These are phyloP conservation scores for Trifolium dubium DNA, from an alignment of 306 rosid species.

Conservation along the genomic window DNA sequence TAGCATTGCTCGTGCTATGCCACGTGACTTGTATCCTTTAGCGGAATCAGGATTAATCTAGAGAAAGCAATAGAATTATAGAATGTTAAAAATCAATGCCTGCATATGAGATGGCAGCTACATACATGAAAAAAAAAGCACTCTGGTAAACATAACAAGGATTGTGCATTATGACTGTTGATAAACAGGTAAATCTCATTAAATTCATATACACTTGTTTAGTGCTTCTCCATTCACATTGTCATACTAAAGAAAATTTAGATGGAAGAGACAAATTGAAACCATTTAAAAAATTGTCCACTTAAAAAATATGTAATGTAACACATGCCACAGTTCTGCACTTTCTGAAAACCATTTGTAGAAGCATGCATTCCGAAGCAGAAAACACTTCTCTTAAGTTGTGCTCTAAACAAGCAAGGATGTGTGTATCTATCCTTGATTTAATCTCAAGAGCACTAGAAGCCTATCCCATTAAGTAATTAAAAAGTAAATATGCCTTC, in stretches of 20 bases:
- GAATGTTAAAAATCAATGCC: constrained; percentile 21
- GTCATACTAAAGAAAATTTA: constrained; percentile 12
- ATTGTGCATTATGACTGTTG: background rate
- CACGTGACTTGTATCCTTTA: constrained; percentile 90
- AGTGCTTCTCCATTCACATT: constrained; percentile 1
- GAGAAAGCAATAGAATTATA: constrained; percentile 9
- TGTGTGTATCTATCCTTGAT: background rate
- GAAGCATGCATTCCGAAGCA: constrained; percentile 3
- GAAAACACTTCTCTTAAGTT: background rate
- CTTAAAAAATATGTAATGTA: background rate
- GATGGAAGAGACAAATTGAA: background rate
- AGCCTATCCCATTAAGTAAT: background rate
- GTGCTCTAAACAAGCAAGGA: background rate
- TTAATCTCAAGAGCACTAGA: background rate
- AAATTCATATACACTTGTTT: background rate
- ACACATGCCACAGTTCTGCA: background rate
- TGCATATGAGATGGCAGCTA: background rate
- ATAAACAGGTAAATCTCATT: constrained; percentile 7
- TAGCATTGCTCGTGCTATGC: constrained; percentile 78
- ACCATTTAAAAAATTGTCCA: background rate
- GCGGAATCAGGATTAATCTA: constrained; percentile 97
- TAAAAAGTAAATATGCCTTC: background rate
- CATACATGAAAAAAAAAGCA: background rate
- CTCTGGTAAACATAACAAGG: constrained; percentile 11
- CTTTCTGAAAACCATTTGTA: background rate